Conservation (phyloP, 345 rosid genomes). For the Hypericum perforatum region DNA sequence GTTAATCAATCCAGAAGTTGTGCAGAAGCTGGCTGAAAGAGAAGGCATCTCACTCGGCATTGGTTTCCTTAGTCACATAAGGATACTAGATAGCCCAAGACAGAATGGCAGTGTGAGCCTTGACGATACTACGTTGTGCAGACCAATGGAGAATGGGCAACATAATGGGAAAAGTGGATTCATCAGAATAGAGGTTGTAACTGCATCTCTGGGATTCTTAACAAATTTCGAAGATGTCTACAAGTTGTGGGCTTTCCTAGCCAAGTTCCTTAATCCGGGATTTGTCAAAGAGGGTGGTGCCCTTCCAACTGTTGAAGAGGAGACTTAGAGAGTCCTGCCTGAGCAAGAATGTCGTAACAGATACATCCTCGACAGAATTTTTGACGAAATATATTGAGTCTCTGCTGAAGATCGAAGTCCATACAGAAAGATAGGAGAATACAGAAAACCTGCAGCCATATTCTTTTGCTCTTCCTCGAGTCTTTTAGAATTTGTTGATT, state of each 20-base stretch:
- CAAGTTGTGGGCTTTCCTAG: slow-evolving; percentile 80
- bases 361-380: slow-evolving; percentile 3
- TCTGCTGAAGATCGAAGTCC: slow-evolving; percentile 25
- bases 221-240: slow-evolving; percentile 96
- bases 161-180: slow-evolving; percentile 50
- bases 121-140: slow-evolving; percentile 54
- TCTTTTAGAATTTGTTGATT: slow-evolving; percentile 44
- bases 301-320: slow-evolving; percentile 77
- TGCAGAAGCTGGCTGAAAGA: slow-evolving; percentile 85
- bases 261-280: slow-evolving; percentile 74
- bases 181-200: slow-evolving; percentile 76
- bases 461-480: slow-evolving; percentile 28
- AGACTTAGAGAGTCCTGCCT: slow-evolving; percentile 20
- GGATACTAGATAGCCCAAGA: slow-evolving; percentile 47
- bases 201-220: slow-evolving; percentile 90
- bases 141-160: slow-evolving; percentile 62
- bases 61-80: slow-evolving; percentile 86
- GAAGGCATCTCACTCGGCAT: slow-evolving; percentile 83
- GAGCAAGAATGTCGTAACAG: slow-evolving; percentile 1
- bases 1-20: slow-evolving; percentile 79
- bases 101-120: slow-evolving; percentile 36
- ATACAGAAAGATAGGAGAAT: slow-evolving; percentile 9
- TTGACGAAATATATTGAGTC: slow-evolving; percentile 15
- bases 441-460: slow-evolving; percentile 5
- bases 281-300: slow-evolving; percentile 50